phyloP scores from a whole-genome alignment of 768 basidiomycete genomes.

The Termitomyces sp. region DNA sequence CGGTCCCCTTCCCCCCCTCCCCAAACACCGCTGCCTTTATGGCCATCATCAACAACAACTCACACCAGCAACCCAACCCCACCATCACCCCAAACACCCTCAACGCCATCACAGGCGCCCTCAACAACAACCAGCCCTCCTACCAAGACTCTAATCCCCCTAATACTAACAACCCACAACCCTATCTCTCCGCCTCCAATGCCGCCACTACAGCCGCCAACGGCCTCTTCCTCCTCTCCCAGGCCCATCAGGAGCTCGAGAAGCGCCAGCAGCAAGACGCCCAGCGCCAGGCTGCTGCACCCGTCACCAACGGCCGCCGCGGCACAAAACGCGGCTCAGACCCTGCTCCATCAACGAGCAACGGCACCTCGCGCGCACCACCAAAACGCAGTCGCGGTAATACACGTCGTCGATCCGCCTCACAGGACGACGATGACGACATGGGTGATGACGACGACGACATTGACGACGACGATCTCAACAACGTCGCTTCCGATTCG shows the following conservation, averaged over 20 bases:
- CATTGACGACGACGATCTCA: slow-evolving; percentile 10
- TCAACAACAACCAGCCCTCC: slow-evolving; percentile 47
- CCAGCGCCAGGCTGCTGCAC: slow-evolving; percentile 44
- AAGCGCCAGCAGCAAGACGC: slow-evolving; percentile 96
- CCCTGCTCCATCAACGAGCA: slow-evolving; percentile 27
- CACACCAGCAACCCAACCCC: slow-evolving; percentile 30
- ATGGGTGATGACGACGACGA: slow-evolving; percentile 37
- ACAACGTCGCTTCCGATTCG: not conserved
- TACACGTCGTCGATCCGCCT: slow-evolving; percentile 26
- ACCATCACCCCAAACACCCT: slow-evolving; percentile 76
- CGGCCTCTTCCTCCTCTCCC: slow-evolving; percentile 88
- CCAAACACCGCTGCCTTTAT: slow-evolving; percentile 92
- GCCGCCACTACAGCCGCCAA: slow-evolving; percentile 78
- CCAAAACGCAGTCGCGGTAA: slow-evolving; percentile 38
- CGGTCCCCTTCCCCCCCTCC: slow-evolving; percentile 76
- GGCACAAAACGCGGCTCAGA: slow-evolving; percentile 71
- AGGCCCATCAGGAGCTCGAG: slow-evolving; percentile 94
- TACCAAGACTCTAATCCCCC: slow-evolving; percentile 19
- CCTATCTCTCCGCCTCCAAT: slow-evolving; percentile 43
- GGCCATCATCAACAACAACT: slow-evolving; percentile 77
- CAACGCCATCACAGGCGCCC: slow-evolving; percentile 76
- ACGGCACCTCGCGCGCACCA: slow-evolving; percentile 20
- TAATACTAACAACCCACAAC: slow-evolving; percentile 26
- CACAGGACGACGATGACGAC: slow-evolving; percentile 32
- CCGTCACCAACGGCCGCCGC: slow-evolving; percentile 42